Percentiles rank a stretch among this genome's conserved stretches.
Evolutionary conservation across 2,329 filamentous ascomycete genomes (phyloP).

Genomic region (Epichloe brachyelytri): DNA sequence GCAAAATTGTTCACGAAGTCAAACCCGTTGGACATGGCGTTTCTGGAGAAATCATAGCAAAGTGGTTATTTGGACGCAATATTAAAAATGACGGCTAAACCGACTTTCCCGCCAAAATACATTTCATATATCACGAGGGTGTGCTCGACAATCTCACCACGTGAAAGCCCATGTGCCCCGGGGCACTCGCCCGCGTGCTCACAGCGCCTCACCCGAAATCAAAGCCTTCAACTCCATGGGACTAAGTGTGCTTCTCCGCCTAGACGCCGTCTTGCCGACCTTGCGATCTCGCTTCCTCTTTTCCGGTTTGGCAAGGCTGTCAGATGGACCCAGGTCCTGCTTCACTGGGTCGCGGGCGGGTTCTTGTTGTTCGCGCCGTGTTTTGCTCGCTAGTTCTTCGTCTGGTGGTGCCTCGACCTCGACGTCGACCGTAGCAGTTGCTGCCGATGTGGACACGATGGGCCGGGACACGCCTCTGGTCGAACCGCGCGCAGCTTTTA

Average conservation of each 20-base stretch:
- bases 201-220: constrained; percentile 37
- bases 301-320: constrained; percentile 14
- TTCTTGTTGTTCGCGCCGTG: neutral
- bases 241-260: constrained; percentile 62
- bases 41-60: too few relatives aligned
- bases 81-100: too few relatives aligned
- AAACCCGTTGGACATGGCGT: too few relatives aligned
- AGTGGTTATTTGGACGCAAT: too few relatives aligned
- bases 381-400: constrained; percentile 9
- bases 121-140: too few relatives aligned
- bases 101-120: too few relatives aligned
- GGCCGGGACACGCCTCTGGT: constrained; percentile 19
- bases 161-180: too few relatives aligned
- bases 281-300: constrained; percentile 40
- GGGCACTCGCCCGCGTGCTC: neutral
- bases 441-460: constrained; percentile 7
- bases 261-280: constrained; percentile 41
- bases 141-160: too few relatives aligned
- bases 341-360: constrained; percentile 20
- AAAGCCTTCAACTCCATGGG: constrained; percentile 61
- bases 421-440: neutral
- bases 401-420: neutral
- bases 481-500: constrained; percentile 37
- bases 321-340: constrained; percentile 5
- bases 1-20: too few relatives aligned